These are phyloP conservation scores for Nannochloris sp. DNA, from an alignment of 139 green algal species.

Conservation along the genomic window DNA sequence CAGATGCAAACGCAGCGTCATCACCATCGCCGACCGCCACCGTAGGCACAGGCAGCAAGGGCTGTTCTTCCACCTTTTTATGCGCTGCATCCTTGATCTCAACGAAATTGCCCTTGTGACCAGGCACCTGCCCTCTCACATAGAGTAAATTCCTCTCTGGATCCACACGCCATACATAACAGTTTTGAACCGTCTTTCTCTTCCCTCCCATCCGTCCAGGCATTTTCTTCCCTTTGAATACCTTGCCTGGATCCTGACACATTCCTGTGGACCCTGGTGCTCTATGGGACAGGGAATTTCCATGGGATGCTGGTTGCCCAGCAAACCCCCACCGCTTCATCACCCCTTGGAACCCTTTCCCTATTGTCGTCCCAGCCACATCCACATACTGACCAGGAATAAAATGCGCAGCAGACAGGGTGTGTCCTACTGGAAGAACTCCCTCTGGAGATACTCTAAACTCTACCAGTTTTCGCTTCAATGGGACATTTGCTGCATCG, in stretches of 20 bases:
- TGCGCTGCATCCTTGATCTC: slow-evolving; percentile 58
- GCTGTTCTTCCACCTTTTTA: slow-evolving; percentile 30
- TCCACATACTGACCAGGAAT: slow-evolving; percentile 88
- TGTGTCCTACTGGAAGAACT: slow-evolving; percentile 73
- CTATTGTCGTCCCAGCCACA: slow-evolving; percentile 77
- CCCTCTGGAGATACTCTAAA: slow-evolving; percentile 76
- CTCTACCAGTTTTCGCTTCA: slow-evolving; percentile 74
- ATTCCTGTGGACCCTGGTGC: slow-evolving; percentile 45
- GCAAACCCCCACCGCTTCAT: slow-evolving; percentile 93
- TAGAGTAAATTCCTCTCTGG: slow-evolving; percentile 84
- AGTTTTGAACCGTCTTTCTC: slow-evolving; percentile 63
- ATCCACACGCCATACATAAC: slow-evolving; percentile 70
- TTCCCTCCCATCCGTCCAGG: slow-evolving; percentile 83
- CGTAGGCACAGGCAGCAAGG: slow-evolving; percentile 24
- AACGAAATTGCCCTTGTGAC: slow-evolving; percentile 73
- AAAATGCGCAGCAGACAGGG: slow-evolving; percentile 76
- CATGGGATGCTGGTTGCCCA: slow-evolving; percentile 82
- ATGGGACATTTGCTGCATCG: slow-evolving; percentile 30
- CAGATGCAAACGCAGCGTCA: slow-evolving; percentile 5
- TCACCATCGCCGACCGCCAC: neutral
- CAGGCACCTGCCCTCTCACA: slow-evolving; percentile 85
- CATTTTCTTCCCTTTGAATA: slow-evolving; percentile 99
- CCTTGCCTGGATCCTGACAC: slow-evolving; percentile 68
- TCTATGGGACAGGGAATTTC: slow-evolving; percentile 73
- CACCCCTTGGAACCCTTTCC: slow-evolving; percentile 91